Conservation (phyloP, 345 rosid species). For the Trapa bicornis region DNA sequence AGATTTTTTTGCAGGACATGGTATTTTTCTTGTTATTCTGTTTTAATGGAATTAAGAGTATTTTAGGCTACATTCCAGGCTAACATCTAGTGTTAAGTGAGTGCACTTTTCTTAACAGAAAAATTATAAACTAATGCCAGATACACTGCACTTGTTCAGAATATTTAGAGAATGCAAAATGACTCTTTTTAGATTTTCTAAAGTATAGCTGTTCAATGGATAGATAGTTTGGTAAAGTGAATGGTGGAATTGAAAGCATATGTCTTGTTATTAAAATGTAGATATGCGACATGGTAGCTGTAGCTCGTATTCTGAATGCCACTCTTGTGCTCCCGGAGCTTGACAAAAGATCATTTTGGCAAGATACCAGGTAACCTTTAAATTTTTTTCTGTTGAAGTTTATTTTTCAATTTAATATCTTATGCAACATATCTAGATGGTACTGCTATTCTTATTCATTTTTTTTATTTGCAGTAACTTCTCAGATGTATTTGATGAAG, state of each 20-base stretch:
- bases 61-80: too few relatives aligned
- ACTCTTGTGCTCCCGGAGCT: slow-evolving; percentile 89
- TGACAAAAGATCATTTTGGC: slow-evolving; percentile 90
- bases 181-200: background rate
- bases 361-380: slow-evolving; percentile 55
- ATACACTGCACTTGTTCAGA: background rate
- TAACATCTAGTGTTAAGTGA: background rate
- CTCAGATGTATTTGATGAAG: slow-evolving; percentile 18
- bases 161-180: background rate
- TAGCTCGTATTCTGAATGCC: slow-evolving; percentile 79
- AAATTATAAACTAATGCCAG: background rate
- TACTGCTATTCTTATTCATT: background rate
- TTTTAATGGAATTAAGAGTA: background rate
- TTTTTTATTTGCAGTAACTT: slow-evolving; percentile 19
- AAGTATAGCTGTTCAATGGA: background rate
- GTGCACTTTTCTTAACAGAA: background rate
- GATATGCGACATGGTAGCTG: slow-evolving; percentile 98
- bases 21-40: background rate
- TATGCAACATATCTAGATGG: background rate
- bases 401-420: background rate
- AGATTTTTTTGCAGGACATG: background rate
- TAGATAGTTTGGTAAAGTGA: background rate
- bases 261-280: slow-evolving; percentile 20
- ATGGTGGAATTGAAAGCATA: background rate
- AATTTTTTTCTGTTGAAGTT: background rate